Conservation (phyloP, 2,329 filamentous ascomycete species). For the Diplodia intermedia region DNA sequence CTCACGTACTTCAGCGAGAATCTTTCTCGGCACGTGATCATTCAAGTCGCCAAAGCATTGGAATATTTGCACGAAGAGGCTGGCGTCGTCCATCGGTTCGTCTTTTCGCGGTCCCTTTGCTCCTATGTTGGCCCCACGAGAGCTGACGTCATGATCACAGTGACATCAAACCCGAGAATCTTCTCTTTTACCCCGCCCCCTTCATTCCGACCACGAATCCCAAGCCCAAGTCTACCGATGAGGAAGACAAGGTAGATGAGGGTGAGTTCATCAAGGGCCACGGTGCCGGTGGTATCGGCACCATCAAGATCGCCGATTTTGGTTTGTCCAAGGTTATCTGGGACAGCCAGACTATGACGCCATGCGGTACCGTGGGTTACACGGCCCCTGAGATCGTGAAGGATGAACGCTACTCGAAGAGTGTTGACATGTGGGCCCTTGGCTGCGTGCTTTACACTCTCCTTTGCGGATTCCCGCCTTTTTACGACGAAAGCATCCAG, state of each 20-base stretch:
- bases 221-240: constrained; percentile 81
- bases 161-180: constrained; percentile 98
- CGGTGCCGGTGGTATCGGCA: constrained; percentile 88
- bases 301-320: constrained; percentile 98
- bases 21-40: constrained; percentile 90
- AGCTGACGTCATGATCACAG: constrained; percentile 60
- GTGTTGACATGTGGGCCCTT: constrained; percentile 98
- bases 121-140: constrained; percentile 4
- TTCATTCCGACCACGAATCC: constrained; percentile 80
- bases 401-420: constrained; percentile 98
- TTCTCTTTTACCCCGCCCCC: constrained; percentile 87
- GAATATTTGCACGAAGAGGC: constrained; percentile 94
- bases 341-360: constrained; percentile 98
- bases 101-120: constrained; percentile 29
- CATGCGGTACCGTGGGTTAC: constrained; percentile 98
- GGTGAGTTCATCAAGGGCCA: constrained; percentile 86
- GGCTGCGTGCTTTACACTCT: constrained; percentile 97
- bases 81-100: constrained; percentile 95
- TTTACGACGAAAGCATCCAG: constrained; percentile 98
- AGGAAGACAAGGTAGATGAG: constrained; percentile 97
- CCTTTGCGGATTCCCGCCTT: constrained; percentile 95
- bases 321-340: constrained; percentile 97
- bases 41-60: constrained; percentile 91
- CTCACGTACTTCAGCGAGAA: constrained; percentile 99
- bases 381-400: constrained; percentile 99